A percentile compares a stretch with the other conserved stretches of the same genome.
Conservation (phyloP, 805 yeast species). For the Nakazawaea ambrosiae region DNA sequence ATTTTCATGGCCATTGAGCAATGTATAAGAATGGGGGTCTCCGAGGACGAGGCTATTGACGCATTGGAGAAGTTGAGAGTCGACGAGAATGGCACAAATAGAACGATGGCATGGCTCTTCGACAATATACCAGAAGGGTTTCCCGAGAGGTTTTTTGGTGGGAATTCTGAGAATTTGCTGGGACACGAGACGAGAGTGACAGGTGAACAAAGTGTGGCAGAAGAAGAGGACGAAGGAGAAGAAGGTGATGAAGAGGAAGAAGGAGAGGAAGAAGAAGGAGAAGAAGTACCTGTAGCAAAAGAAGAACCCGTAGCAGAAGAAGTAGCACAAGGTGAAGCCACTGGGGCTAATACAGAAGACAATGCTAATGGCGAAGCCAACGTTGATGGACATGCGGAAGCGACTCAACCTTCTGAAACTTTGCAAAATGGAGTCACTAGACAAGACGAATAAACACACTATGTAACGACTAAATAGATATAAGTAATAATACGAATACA, state of each 20-base stretch:
- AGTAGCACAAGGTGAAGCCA: background rate
- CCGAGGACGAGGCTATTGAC: conserved; percentile 6
- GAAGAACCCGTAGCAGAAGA: background rate
- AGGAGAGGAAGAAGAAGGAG: background rate
- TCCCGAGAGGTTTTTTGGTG: conserved; percentile 5
- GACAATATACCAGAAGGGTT: conserved; percentile 11
- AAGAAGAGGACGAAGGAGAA: background rate
- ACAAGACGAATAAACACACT: too few species aligned
- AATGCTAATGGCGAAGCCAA: too few species aligned
- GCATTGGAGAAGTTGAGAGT: conserved; percentile 9
- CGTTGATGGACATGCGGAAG: too few species aligned
- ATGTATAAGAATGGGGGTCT: conserved; percentile 6
- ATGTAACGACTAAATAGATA: too few species aligned
- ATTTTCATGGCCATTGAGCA: conserved; percentile 48
- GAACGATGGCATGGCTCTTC: conserved; percentile 12
- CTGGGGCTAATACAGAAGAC: too few species aligned
- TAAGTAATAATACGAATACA: too few species aligned
- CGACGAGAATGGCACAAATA: conserved; percentile 7
- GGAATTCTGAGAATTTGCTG: background rate
- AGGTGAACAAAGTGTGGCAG: background rate
- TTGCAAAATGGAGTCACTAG: too few species aligned
- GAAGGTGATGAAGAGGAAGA: conserved; percentile 1
- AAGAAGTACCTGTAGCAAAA: background rate
- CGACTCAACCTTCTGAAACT: too few species aligned
- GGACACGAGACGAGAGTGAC: too few species aligned